Conservation (phyloP, 1,284 basidiomycete species). For the Agroathelia rolfsii region DNA sequence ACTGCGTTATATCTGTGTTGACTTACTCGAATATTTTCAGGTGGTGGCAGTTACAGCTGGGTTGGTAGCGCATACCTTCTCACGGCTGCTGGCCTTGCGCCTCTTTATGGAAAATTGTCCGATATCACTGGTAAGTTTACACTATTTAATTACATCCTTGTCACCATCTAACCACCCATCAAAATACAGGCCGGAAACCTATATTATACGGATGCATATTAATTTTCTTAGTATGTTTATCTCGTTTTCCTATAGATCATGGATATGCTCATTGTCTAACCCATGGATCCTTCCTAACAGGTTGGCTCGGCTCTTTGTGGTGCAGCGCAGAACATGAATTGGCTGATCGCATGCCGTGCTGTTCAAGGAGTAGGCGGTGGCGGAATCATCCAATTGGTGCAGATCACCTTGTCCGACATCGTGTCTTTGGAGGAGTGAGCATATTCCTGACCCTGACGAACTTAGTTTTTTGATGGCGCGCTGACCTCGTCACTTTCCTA, state of each 20-base stretch:
- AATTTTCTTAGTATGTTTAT: slow-evolving; percentile 54
- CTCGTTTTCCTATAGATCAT: too few relatives aligned
- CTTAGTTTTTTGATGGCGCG: too few relatives aligned
- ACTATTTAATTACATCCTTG: background rate
- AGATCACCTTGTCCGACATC: slow-evolving; percentile 77
- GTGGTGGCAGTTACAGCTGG: slow-evolving; percentile 28
- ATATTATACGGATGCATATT: slow-evolving; percentile 60
- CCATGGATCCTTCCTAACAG: slow-evolving; percentile 20
- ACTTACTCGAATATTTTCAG: too few relatives aligned
- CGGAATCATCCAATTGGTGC: slow-evolving; percentile 53
- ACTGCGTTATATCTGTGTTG: too few relatives aligned
- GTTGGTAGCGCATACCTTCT: slow-evolving; percentile 25
- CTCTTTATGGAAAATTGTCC: slow-evolving; percentile 70
- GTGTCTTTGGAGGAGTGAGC: slow-evolving; percentile 65
- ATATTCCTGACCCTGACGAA: background rate
- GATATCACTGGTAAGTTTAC: slow-evolving; percentile 38
- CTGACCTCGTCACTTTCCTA: background rate
- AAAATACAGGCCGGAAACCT: slow-evolving; percentile 56
- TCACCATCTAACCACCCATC: too few relatives aligned
- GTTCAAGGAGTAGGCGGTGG: slow-evolving; percentile 81
- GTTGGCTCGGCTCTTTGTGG: slow-evolving; percentile 77
- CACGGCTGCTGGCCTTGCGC: slow-evolving; percentile 53
- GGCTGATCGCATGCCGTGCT: slow-evolving; percentile 56
- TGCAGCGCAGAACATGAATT: slow-evolving; percentile 66
- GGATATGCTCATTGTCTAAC: slow-evolving; percentile 15